A percentile compares a stretch with the other conserved stretches of the same genome.
Conservation (phyloP, 495 filamentous ascomycete genomes). For the Talaromyces nanjingensis region DNA sequence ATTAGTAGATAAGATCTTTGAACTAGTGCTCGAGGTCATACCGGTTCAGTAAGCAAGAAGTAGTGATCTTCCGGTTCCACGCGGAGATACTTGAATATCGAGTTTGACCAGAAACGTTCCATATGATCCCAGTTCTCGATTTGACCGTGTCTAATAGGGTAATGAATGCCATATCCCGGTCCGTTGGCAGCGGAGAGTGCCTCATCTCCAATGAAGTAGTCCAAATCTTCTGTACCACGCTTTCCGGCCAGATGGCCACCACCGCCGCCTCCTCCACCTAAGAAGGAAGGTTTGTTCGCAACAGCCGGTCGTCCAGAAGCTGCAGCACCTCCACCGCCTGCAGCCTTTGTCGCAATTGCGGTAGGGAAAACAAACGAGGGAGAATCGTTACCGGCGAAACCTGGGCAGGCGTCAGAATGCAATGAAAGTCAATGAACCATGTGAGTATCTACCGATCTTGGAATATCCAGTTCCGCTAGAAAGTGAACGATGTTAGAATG, state of each 20-base stretch:
- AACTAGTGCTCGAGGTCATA: slow-evolving; percentile 28
- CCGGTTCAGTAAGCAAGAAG: slow-evolving; percentile 95
- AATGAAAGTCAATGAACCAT: slow-evolving; percentile 12
- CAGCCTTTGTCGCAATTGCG: slow-evolving; percentile 91
- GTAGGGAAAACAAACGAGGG: slow-evolving; percentile 99
- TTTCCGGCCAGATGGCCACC: slow-evolving; percentile 78
- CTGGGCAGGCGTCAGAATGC: slow-evolving; percentile 44
- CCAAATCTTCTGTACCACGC: slow-evolving; percentile 93
- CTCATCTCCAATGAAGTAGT: slow-evolving; percentile 98
- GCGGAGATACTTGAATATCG: slow-evolving; percentile 97
- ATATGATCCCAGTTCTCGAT: slow-evolving; percentile 99
- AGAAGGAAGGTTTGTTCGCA: slow-evolving; percentile 87
- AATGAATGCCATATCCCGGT: slow-evolving; percentile 92
- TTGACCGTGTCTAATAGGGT: slow-evolving; percentile 95
- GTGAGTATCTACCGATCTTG: slow-evolving; percentile 67
- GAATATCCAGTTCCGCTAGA: slow-evolving; percentile 95
- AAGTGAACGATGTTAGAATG: slow-evolving; percentile 19
- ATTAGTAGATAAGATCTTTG: neutral
- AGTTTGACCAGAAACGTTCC: slow-evolving; percentile 99
- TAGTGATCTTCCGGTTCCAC: slow-evolving; percentile 98
- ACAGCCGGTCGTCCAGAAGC: slow-evolving; percentile 84
- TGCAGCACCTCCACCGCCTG: slow-evolving; percentile 61
- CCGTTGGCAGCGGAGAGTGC: slow-evolving; percentile 76
- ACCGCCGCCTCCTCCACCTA: slow-evolving; percentile 73
- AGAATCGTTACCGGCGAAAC: slow-evolving; percentile 98